Evolutionary conservation across 805 yeast species (phyloP).

Genomic region (Allodekkera sacchari): DNA sequence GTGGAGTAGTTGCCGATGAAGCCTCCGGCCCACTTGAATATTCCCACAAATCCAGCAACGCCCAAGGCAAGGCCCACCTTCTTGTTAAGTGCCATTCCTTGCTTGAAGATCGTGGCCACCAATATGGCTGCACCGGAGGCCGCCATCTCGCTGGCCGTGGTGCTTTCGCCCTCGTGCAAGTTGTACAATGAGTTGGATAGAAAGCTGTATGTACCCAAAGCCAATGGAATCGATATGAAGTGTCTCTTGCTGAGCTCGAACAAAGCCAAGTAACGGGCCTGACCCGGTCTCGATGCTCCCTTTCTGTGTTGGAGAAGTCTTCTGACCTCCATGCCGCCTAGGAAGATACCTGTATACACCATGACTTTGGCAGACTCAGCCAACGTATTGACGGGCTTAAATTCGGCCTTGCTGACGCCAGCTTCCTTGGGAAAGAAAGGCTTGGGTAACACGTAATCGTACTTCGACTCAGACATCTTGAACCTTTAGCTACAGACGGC

Average conservation of each 20-base stretch:
- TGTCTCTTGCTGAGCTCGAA: constrained; percentile 24
- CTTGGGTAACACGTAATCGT: constrained; percentile 18
- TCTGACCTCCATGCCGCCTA: constrained; percentile 30
- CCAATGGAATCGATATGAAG: constrained; percentile 26
- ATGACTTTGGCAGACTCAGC: constrained; percentile 20
- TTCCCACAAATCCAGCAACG: constrained; percentile 35
- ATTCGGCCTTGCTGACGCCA: constrained; percentile 8
- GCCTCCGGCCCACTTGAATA: constrained; percentile 49
- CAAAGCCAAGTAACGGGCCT: constrained; percentile 23
- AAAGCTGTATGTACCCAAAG: constrained; percentile 24
- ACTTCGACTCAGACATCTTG: too few species aligned
- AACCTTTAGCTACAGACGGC: too few species aligned
- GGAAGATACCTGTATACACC: constrained; percentile 22
- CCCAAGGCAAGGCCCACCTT: constrained; percentile 39
- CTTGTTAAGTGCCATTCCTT: constrained; percentile 24
- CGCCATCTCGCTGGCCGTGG: constrained; percentile 21
- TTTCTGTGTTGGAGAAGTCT: constrained; percentile 27
- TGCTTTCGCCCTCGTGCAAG: constrained; percentile 20
- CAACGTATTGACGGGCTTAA: constrained; percentile 25
- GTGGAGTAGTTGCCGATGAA: constrained; percentile 35
- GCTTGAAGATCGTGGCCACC: constrained; percentile 18
- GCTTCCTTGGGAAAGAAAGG: constrained; percentile 21
- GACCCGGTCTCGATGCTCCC: constrained; percentile 31
- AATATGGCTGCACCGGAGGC: constrained; percentile 17
- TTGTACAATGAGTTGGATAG: constrained; percentile 24